Base-by-base conservation (phyloP, 1,139 yeast genomes). In the Debaryomyces fabryi region DNA sequence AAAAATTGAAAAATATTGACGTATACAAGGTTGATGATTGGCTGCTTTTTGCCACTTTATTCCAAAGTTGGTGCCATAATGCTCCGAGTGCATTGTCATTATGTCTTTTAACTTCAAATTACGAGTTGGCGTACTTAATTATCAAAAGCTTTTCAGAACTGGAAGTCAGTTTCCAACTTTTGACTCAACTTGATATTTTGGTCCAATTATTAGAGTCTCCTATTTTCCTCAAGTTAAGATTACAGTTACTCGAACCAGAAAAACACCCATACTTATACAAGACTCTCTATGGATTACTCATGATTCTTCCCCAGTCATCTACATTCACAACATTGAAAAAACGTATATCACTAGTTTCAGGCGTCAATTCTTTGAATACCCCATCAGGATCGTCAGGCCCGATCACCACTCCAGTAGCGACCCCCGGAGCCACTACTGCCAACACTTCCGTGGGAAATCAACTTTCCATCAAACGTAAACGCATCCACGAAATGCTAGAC, bases 251-350 rank as follows among this genome's bases (percentile, higher is more conserved):
- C 46, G 96, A 91, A 61, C 97, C 97, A 0, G 90, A 86, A 46
- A 83, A 81, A 57, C 81, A 88, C 61, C 96, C 96, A 0, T 88
- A 80, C 59, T 70, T 95, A 38, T 89, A 87, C 76, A 90, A 91
- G 63, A 88, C 96, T 43, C 76, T 95, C 27, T 95, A 91, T 63
- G 99, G 99, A 1, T 79, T 95, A 42, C 74, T 95, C 50, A 95
- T 95, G 99, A 78, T 95, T 5, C 70, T 95, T 46, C 99, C 99
- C 0, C 99, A 95, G 64, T 89, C 97, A 0, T 81, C 90, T n/a
- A 96, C 99, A 0, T 95, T 90, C 65, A 83, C 81, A 20, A 83
- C 88, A 0, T 75, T 95, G 53, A 86, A 86, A 54, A 89, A 87
- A 61, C 76, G 99, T 52, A 75, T 93, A 47, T 81, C 81, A 48